A percentile compares a stretch with the other conserved stretches of the same genome.
Evolutionary conservation across 495 filamentous ascomycete genomes (phyloP).

Genomic region (Entonaema liquescens): DNA sequence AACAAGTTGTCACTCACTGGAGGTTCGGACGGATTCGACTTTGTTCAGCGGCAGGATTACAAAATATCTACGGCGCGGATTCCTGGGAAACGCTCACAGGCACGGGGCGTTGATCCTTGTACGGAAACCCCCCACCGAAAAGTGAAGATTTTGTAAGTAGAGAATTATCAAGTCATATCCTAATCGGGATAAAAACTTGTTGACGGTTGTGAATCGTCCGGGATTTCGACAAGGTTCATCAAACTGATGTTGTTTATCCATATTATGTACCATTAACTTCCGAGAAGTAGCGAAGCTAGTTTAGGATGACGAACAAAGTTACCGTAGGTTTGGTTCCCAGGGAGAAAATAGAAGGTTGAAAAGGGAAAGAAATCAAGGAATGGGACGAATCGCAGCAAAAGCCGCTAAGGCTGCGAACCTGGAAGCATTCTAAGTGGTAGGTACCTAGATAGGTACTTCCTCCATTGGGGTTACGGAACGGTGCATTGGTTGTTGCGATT

Average conservation of each 20-base stretch:
- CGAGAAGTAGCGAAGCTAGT: slow-evolving; percentile 32
- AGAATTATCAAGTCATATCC: slow-evolving; percentile 16
- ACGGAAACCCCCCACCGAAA: slow-evolving; percentile 36
- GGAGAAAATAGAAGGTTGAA: slow-evolving; percentile 22
- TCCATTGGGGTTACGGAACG: neutral
- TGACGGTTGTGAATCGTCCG: slow-evolving; percentile 34
- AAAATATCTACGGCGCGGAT: slow-evolving; percentile 4
- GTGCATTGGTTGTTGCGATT: neutral
- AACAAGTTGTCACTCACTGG: neutral
- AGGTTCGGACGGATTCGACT: slow-evolving; percentile 4
- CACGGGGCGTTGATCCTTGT: neutral
- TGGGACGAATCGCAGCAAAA: slow-evolving; percentile 11
- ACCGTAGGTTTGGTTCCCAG: slow-evolving; percentile 11
- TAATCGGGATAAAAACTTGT: slow-evolving; percentile 32
- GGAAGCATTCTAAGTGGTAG: neutral
- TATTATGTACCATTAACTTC: slow-evolving; percentile 34
- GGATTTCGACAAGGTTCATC: slow-evolving; percentile 12
- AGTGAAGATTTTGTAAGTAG: neutral
- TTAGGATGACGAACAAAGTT: slow-evolving; percentile 46
- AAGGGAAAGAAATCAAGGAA: slow-evolving; percentile 32
- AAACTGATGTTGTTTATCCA: slow-evolving; percentile 35
- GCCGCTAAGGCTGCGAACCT: neutral
- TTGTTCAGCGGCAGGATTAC: slow-evolving; percentile 3
- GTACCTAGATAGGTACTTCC: neutral
- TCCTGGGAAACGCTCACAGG: neutral